A percentile compares a stretch with the other conserved stretches of the same genome.
phyloP scores from a whole-genome alignment of 2,329 filamentous ascomycete species.

The Aspergillus thermomutatus region DNA sequence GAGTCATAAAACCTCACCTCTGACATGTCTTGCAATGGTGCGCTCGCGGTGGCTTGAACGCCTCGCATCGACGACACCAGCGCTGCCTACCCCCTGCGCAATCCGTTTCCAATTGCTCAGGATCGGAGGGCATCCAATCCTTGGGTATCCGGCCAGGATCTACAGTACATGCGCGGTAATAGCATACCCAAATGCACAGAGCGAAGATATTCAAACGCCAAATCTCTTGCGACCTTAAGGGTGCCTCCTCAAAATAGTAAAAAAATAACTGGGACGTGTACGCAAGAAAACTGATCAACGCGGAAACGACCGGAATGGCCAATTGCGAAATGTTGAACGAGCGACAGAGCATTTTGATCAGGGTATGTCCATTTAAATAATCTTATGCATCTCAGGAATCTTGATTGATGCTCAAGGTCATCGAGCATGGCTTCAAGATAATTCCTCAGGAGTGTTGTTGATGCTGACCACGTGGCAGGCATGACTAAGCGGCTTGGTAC shows the following conservation, averaged over 20 bases:
- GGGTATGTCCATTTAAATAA: not conserved
- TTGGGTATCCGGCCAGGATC: conserved; percentile 55
- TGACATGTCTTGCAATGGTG: conserved; percentile 64
- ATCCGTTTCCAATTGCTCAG: conserved; percentile 17
- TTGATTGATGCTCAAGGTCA: not conserved
- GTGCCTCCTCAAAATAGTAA: conserved; percentile 50
- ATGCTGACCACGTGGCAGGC: not conserved
- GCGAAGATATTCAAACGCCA: conserved; percentile 55
- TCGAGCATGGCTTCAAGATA: not conserved
- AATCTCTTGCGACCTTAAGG: conserved; percentile 49
- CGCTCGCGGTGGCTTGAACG: conserved; percentile 59
- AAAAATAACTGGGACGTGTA: conserved; percentile 61
- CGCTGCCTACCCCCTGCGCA: conserved; percentile 32
- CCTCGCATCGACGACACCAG: conserved; percentile 63
- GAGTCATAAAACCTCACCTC: conserved; percentile 40
- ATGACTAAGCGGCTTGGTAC: conserved; percentile 2
- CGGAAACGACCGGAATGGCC: conserved; percentile 52
- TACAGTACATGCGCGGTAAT: conserved; percentile 56
- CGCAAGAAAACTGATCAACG: conserved; percentile 57
- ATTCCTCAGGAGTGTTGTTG: conserved; percentile 1
- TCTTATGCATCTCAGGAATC: not conserved
- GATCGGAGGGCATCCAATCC: conserved; percentile 32
- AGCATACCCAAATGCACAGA: conserved; percentile 55
- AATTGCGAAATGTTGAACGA: conserved; percentile 38
- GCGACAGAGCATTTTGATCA: conserved; percentile 13